These are phyloP conservation scores for Pichia cephalocereana DNA, from an alignment of 805 yeast genomes.

Conservation along the genomic window DNA sequence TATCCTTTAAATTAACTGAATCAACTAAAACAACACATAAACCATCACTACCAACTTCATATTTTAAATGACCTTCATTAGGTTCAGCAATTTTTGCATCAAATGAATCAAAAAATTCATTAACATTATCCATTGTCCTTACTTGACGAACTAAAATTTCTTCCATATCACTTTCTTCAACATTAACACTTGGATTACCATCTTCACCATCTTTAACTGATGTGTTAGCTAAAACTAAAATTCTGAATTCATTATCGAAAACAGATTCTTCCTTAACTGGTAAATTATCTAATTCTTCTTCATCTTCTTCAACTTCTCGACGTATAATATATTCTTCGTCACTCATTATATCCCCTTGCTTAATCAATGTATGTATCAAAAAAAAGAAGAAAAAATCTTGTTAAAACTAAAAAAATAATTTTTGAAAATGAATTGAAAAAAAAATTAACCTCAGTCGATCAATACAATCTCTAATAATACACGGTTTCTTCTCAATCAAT, in stretches of 20 bases:
- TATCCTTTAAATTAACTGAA: constrained; percentile 27
- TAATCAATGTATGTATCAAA: not conserved
- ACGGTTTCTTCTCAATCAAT: no score
- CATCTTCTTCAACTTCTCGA: constrained; percentile 8
- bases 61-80: constrained; percentile 44
- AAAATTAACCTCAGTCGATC: not conserved
- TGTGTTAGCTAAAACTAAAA: constrained; percentile 8
- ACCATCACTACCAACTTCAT: constrained; percentile 56
- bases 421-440: not conserved
- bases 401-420: not conserved
- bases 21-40: constrained; percentile 48
- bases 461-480: not conserved
- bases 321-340: constrained; percentile 11
- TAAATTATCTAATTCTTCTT: not conserved
- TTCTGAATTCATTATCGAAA: constrained; percentile 11
- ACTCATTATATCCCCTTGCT: constrained; percentile 3
- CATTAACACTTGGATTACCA: constrained; percentile 22
- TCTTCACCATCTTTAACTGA: not conserved
- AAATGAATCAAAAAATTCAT: constrained; percentile 42
- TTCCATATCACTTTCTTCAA: constrained; percentile 32
- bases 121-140: constrained; percentile 39
- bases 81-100: constrained; percentile 45
- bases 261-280: not conserved
- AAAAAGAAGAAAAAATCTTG: not conserved
- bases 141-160: constrained; percentile 28